Evolutionary conservation across 163 green algal species (phyloP).

Genomic region (Smithsoniella earleae): DNA sequence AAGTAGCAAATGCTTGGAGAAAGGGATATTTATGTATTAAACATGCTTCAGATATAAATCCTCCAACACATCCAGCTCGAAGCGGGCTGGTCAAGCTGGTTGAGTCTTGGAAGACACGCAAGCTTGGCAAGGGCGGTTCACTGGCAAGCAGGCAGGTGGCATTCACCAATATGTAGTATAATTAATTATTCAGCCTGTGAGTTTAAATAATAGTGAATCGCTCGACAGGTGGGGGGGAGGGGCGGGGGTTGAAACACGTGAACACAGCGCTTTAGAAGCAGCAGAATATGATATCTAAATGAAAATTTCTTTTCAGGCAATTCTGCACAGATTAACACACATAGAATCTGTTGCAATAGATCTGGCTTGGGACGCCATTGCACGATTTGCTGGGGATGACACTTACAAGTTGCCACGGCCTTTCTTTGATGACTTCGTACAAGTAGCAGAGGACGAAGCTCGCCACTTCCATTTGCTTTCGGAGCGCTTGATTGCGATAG

Average conservation of each 20-base stretch:
- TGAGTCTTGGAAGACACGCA: constrained; percentile 39
- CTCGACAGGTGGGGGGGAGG: too few relatives aligned
- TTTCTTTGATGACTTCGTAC: constrained; percentile 79
- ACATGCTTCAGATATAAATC: neutral
- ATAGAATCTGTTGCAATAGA: constrained; percentile 39
- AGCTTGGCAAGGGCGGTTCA: constrained; percentile 58
- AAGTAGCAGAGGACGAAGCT: constrained; percentile 80
- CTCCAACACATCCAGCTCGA: neutral
- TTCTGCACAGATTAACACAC: constrained; percentile 57
- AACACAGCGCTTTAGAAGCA: too few relatives aligned
- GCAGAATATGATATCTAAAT: too few relatives aligned
- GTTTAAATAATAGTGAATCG: too few relatives aligned
- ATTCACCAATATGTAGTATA: too few relatives aligned
- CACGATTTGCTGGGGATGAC: constrained; percentile 56
- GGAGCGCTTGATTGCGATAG: constrained; percentile 49
- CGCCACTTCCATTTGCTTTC: constrained; percentile 61
- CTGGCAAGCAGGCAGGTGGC: constrained; percentile 46
- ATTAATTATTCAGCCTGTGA: too few relatives aligned
- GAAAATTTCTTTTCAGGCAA: too few relatives aligned
- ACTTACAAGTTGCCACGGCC: constrained; percentile 48
- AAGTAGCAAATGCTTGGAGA: neutral
- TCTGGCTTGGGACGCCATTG: constrained; percentile 63
- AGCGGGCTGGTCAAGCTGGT: constrained; percentile 47
- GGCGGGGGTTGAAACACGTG: too few relatives aligned
- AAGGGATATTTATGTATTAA: neutral